Percentiles rank a stretch among this genome's conserved stretches.
phyloP scores from a whole-genome alignment of 78 protist genomes.

The Cavenderia fasciculata region DNA sequence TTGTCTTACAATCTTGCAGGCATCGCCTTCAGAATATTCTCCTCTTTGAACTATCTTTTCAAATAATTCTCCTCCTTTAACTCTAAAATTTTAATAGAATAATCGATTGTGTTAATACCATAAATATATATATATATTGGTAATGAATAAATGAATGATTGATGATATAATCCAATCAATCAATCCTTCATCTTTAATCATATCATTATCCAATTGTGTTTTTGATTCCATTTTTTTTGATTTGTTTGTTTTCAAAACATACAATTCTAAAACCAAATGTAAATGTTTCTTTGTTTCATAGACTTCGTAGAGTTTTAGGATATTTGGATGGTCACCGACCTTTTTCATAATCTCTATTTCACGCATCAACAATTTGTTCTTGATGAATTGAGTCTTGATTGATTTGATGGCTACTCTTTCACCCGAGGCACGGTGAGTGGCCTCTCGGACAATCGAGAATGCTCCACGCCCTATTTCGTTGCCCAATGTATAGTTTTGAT shows the following conservation, averaged over 20 bases:
- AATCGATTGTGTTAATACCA: not conserved
- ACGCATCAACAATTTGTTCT: slow-evolving; percentile 74
- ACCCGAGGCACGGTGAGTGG: slow-evolving; percentile 46
- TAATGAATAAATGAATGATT: too few species aligned
- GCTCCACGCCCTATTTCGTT: slow-evolving; percentile 77
- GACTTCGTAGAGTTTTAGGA: slow-evolving; percentile 77
- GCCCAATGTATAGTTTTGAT: slow-evolving; percentile 27
- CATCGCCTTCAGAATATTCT: slow-evolving; percentile 90
- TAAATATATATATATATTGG: not conserved
- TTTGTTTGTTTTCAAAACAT: slow-evolving; percentile 8
- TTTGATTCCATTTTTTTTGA: not conserved
- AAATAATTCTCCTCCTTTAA: slow-evolving; percentile 96
- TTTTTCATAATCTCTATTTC: slow-evolving; percentile 88
- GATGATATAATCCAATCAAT: too few species aligned
- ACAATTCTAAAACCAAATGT: slow-evolving; percentile 78
- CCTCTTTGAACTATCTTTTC: slow-evolving; percentile 90
- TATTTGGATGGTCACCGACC: slow-evolving; percentile 79
- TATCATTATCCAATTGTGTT: not conserved
- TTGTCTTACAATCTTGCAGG: slow-evolving; percentile 80
- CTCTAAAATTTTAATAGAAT: slow-evolving; percentile 26
- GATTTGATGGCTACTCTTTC: slow-evolving; percentile 70
- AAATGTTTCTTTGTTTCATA: slow-evolving; percentile 69
- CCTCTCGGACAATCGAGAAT: slow-evolving; percentile 79
- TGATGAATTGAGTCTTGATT: slow-evolving; percentile 71
- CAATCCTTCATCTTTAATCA: too few species aligned